These are phyloP conservation scores for Cryptosporidium baileyi DNA, from an alignment of 169 alveolate species.

Conservation along the genomic window DNA sequence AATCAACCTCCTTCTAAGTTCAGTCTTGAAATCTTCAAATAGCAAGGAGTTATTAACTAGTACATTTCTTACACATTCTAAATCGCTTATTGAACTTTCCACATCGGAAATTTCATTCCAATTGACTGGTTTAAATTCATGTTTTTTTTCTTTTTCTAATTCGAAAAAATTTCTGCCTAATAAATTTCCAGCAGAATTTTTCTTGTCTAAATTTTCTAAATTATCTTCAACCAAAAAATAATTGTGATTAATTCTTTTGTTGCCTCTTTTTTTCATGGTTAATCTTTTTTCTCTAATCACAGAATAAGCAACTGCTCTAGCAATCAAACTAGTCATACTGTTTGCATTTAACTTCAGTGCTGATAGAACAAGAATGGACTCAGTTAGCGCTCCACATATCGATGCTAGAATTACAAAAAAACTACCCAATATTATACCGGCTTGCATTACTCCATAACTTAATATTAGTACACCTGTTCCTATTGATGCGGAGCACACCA, in stretches of 20 bases:
- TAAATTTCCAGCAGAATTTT: not conserved
- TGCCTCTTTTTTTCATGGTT: conserved; percentile 22
- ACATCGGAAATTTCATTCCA: conserved; percentile 50
- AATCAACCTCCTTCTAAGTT: not conserved
- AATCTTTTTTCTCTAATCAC: conserved; percentile 58
- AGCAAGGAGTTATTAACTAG: conserved; percentile 8
- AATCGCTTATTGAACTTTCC: conserved; percentile 45
- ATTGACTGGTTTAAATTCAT: not conserved
- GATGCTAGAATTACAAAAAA: conserved; percentile 30
- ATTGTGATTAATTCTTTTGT: not conserved
- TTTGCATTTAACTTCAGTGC: conserved; percentile 43
- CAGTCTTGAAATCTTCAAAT: conserved; percentile 37
- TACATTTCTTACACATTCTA: conserved; percentile 62
- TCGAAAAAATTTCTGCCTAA: not conserved
- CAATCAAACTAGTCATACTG: conserved; percentile 37
- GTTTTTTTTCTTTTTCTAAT: not conserved
- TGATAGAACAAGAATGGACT: conserved; percentile 24
- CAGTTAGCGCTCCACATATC: conserved; percentile 40
- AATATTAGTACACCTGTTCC: conserved; percentile 62
- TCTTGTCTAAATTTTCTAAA: not conserved
- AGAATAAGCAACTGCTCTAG: conserved; percentile 45
- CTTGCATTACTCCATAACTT: conserved; percentile 69
- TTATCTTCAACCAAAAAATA: not conserved
- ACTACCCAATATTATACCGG: conserved; percentile 39
- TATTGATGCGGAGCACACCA: conserved; percentile 41